Percentiles rank a stretch among this genome's conserved stretches.
phyloP scores from a whole-genome alignment of 73 alveolate genomes.

The Durusdinium trenchii region DNA sequence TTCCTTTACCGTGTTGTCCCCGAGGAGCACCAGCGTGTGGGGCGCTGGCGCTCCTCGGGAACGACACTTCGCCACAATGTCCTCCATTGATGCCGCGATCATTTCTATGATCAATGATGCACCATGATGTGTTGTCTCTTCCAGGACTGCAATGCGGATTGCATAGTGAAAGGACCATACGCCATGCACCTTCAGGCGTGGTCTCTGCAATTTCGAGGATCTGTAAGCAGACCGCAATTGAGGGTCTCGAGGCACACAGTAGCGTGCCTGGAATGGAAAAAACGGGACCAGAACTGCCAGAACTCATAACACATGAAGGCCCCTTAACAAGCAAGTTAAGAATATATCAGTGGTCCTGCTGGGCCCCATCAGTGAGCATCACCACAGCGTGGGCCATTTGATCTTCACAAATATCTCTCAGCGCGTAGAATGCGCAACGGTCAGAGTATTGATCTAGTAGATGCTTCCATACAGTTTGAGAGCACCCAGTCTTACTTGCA shows the following conservation, averaged over 20 bases:
- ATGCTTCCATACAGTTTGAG: neutral
- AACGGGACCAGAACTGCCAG: no score
- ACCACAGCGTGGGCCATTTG: neutral
- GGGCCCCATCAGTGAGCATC: slow-evolving; percentile 38
- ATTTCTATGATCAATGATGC: neutral
- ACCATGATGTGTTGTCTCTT: neutral
- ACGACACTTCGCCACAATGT: neutral
- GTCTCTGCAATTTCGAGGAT: neutral
- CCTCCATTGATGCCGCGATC: slow-evolving; percentile 1
- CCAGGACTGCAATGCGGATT: slow-evolving; percentile 17
- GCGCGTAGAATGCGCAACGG: neutral
- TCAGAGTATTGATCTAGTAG: slow-evolving; percentile 31
- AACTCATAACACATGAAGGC: no score
- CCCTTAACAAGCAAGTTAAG: no score
- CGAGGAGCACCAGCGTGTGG: neutral
- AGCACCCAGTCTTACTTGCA: slow-evolving; percentile 13
- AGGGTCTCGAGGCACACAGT: slow-evolving; percentile 9
- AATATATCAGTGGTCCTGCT: neutral
- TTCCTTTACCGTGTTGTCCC: slow-evolving; percentile 57
- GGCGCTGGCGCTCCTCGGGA: neutral
- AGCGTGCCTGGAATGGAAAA: neutral
- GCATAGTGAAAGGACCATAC: neutral
- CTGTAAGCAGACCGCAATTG: neutral
- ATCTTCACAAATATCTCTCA: slow-evolving; percentile 1
- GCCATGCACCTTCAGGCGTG: slow-evolving; percentile 6